Conservation (phyloP, 345 rosid species). For the Nasturtium officinale region DNA sequence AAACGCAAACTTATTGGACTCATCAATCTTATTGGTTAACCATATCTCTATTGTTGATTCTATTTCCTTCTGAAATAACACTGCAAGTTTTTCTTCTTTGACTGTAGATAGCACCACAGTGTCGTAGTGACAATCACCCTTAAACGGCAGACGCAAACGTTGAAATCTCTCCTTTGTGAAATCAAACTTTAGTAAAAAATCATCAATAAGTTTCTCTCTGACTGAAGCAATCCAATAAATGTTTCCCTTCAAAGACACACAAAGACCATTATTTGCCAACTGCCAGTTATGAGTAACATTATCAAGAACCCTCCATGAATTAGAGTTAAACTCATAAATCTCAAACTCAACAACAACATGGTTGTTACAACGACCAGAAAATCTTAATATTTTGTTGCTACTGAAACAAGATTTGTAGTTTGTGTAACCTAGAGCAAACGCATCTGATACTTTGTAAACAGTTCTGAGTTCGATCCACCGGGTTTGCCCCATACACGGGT, state of each 20-base stretch:
- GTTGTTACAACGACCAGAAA: not conserved
- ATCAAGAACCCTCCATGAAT: not conserved
- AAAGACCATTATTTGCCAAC: not conserved
- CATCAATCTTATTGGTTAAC: conserved; percentile 5
- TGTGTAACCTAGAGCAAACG: not conserved
- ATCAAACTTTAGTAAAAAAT: not conserved
- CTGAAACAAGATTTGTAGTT: no score
- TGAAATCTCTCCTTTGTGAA: not conserved
- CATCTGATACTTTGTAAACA: not conserved
- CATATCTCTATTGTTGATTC: not conserved
- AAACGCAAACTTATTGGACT: not conserved
- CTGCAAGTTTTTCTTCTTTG: not conserved
- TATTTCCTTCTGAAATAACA: not conserved
- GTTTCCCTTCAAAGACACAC: not conserved
- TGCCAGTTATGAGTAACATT: not conserved
- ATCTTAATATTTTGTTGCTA: not conserved
- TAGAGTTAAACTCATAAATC: not conserved
- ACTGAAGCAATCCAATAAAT: not conserved
- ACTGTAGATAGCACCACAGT: conserved; percentile 6
- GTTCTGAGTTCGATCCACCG: not conserved
- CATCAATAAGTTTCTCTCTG: not conserved
- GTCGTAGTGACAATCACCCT: not conserved
- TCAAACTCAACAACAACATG: not conserved
- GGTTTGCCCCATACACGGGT: not conserved
- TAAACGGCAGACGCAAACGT: not conserved